A percentile compares a stretch with the other conserved stretches of the same genome.
Conservation (phyloP, 1,284 basidiomycete species). For the Neonothopanus nambi region DNA sequence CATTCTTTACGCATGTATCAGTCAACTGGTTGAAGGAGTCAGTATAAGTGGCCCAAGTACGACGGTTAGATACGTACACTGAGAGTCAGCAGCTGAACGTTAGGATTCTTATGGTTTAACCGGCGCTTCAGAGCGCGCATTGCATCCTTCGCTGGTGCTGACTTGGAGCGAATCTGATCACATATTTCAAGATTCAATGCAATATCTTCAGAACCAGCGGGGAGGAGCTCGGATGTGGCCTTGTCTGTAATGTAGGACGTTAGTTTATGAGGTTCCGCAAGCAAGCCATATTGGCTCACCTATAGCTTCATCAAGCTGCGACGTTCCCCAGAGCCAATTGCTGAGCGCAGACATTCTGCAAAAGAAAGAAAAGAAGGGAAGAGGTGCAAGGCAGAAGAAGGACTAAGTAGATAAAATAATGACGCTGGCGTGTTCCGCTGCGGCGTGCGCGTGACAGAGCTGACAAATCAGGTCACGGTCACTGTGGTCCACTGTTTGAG, state of each 20-base stretch:
- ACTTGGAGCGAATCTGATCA: slow-evolving; percentile 94
- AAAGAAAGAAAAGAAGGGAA: slow-evolving; percentile 1
- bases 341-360: slow-evolving; percentile 45
- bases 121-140: slow-evolving; percentile 89
- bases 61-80: slow-evolving; percentile 54
- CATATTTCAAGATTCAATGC: slow-evolving; percentile 95
- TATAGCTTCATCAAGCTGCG: slow-evolving; percentile 59
- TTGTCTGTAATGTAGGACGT: slow-evolving; percentile 53
- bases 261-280: too few relatives aligned
- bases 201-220: slow-evolving; percentile 85
- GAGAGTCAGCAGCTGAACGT: slow-evolving; percentile 88
- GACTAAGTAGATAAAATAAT: slow-evolving; percentile 5
- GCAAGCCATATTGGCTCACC: slow-evolving; percentile 32
- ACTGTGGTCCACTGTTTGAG: background rate
- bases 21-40: slow-evolving; percentile 58
- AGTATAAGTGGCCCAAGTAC: slow-evolving; percentile 9
- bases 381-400: background rate
- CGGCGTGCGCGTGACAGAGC: background rate
- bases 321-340: slow-evolving; percentile 56
- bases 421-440: background rate
- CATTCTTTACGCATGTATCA: slow-evolving; percentile 97
- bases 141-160: slow-evolving; percentile 82
- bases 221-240: slow-evolving; percentile 87
- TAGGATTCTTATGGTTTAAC: slow-evolving; percentile 93
- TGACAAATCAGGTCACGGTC: background rate